Evolutionary conservation across 2,329 filamentous ascomycete species (phyloP), one percentile per base, ranked within the genome.

Genomic region (Tolypocladium album): DNA sequence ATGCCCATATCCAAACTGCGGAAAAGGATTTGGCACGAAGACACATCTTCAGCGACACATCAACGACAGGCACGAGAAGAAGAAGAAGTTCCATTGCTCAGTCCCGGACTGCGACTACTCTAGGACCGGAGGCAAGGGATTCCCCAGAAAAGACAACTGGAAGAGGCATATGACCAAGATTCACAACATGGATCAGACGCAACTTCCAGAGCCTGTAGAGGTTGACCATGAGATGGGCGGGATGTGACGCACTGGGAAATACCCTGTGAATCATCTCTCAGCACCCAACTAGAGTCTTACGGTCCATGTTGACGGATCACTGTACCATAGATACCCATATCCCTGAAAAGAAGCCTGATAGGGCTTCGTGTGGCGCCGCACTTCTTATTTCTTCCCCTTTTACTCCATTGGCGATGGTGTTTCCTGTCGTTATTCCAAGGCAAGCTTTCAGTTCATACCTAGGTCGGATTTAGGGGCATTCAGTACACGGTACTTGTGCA

Each of bases 71-170:
- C 83, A 86, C 67, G 76, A 78, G 64, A 84, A 84, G 72, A 82
- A 79, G 61, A 82, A 81, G 68, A 82, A 82, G 61, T 85, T 81
- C 60, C 82, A 85, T 67, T 86, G 83, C 65, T 80, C 77, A 0
- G 76, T 82, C 5, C 74, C 73, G 2, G 77, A 76, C 8, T 86
- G 83, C 65, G 75, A 79, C 6, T 85, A 83, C 66, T 84, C 81
- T n/a, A 77, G 76, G 60, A 68, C 73, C 20, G 82, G 82, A 11
- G 81, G 82, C 59, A 84, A 83, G 63, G 81, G 79, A 0, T 86
- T 86, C 64, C 82, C 82, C 1, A 74, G 83, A 58, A 86, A 85
- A 66, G 83, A 85, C 66, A 85, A 86, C 69, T 85, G 82, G 82
- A 79, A 82, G 65, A 73, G 83, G 60, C 83, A 86, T 67, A 85